Evolutionary conservation across 2,329 filamentous ascomycete species (phyloP).

Genomic region (Stachybotrys chartarum): DNA sequence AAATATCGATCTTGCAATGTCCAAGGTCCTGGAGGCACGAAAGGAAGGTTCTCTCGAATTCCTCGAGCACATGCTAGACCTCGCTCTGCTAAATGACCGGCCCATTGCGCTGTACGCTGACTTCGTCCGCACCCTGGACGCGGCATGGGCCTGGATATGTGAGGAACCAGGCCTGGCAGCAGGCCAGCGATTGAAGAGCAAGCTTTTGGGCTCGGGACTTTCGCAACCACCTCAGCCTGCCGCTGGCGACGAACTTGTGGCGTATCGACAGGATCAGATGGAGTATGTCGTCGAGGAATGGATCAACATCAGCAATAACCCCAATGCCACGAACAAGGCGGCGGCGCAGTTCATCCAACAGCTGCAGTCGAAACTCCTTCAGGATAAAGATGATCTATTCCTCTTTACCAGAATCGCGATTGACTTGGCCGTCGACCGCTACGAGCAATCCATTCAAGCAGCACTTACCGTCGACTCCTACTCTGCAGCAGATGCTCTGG

Average conservation of each 20-base stretch:
- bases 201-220: slow-evolving; percentile 36
- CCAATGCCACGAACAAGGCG: slow-evolving; percentile 66
- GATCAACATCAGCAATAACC: slow-evolving; percentile 73
- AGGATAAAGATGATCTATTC: slow-evolving; percentile 67
- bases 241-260: slow-evolving; percentile 44
- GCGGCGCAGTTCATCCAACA: slow-evolving; percentile 75
- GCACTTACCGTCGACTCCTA: slow-evolving; percentile 53
- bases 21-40: slow-evolving; percentile 63
- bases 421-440: slow-evolving; percentile 70
- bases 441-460: slow-evolving; percentile 62
- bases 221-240: slow-evolving; percentile 30
- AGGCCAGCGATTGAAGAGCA: slow-evolving; percentile 66
- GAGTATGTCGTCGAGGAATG: slow-evolving; percentile 97
- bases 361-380: slow-evolving; percentile 67
- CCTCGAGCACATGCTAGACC: slow-evolving; percentile 71
- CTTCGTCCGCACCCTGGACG: slow-evolving; percentile 75
- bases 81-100: slow-evolving; percentile 69
- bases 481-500: slow-evolving; percentile 68
- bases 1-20: slow-evolving; percentile 63
- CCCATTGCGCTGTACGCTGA: slow-evolving; percentile 77
- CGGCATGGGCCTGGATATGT: slow-evolving; percentile 71
- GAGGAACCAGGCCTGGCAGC: slow-evolving; percentile 60
- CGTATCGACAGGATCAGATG: slow-evolving; percentile 69
- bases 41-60: slow-evolving; percentile 70
- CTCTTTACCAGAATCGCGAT: slow-evolving; percentile 75